phyloP scores from a whole-genome alignment of 345 rosid species.

The Balakata baccata region DNA sequence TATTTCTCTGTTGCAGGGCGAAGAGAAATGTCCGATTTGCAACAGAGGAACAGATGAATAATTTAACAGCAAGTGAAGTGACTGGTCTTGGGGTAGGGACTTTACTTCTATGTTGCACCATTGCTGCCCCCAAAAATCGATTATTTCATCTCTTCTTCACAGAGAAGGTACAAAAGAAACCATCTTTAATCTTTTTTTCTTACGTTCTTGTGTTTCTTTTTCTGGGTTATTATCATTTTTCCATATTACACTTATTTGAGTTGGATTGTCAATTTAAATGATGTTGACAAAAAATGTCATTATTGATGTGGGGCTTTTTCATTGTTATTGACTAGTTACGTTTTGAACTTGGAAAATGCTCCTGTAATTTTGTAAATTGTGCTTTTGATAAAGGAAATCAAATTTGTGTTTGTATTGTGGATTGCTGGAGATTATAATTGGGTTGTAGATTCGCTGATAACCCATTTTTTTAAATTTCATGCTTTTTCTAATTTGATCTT shows the following conservation, averaged over 20 bases:
- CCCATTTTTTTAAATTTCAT: background rate
- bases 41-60: conserved; percentile 39
- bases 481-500: background rate
- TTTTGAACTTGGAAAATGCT: background rate
- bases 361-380: background rate
- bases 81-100: conserved; percentile 74
- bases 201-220: background rate
- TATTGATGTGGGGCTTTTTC: too few species aligned
- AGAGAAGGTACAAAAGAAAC: conserved; percentile 43
- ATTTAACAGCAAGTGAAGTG: conserved; percentile 60
- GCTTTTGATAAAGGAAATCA: background rate
- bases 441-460: too few species aligned
- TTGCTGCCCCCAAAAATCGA: conserved; percentile 68
- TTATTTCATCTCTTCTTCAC: conserved; percentile 67
- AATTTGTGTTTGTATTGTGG: too few species aligned
- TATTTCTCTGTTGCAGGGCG: background rate
- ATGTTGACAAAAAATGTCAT: background rate
- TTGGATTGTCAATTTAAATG: background rate
- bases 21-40: background rate
- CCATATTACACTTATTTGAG: background rate
- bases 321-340: too few species aligned
- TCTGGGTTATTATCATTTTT: background rate
- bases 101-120: conserved; percentile 55
- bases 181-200: background rate
- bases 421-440: too few species aligned